These are phyloP conservation scores for Fusarium beomiforme DNA, from an alignment of 2,329 filamentous ascomycete species.

Conservation along the genomic window DNA sequence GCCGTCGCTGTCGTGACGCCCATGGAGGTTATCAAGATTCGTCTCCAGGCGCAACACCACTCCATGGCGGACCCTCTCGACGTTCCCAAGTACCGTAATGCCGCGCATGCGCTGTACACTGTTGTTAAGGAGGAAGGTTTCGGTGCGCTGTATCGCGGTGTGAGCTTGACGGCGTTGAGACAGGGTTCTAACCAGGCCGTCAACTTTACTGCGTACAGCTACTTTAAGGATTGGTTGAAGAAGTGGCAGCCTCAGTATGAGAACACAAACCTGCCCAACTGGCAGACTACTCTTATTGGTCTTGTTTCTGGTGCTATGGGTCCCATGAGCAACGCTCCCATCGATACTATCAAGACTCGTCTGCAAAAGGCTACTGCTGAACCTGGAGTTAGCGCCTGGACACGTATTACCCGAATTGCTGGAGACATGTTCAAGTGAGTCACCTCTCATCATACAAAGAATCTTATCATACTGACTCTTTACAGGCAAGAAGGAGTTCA, in stretches of 20 bases:
- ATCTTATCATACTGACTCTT: constrained; percentile 6
- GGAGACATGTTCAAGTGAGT: constrained; percentile 83
- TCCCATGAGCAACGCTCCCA: constrained; percentile 94
- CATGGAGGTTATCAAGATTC: constrained; percentile 99
- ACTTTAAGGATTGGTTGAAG: constrained; percentile 85
- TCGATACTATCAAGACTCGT: constrained; percentile 98
- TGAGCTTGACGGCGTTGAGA: constrained; percentile 89
- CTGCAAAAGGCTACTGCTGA: constrained; percentile 89
- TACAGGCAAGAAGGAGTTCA: constrained; percentile 86
- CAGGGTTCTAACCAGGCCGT: constrained; percentile 98
- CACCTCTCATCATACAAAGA: rapidly evolving
- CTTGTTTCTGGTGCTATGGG: constrained; percentile 94
- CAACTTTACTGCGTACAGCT: constrained; percentile 98
- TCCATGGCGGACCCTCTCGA: constrained; percentile 97
- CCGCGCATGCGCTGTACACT: constrained; percentile 83
- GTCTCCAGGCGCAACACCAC: constrained; percentile 97
- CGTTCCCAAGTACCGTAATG: constrained; percentile 96
- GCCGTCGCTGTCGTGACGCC: constrained; percentile 96
- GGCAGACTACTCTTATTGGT: constrained; percentile 91
- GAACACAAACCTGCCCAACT: constrained; percentile 76
- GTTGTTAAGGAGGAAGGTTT: constrained; percentile 91
- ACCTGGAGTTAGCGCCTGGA: constrained; percentile 81
- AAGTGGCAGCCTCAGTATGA: constrained; percentile 75
- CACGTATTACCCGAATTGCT: constrained; percentile 81
- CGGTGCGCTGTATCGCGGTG: constrained; percentile 89